phyloP scores from a whole-genome alignment of 2,329 filamentous ascomycete genomes.

The Neurospora sp. region DNA sequence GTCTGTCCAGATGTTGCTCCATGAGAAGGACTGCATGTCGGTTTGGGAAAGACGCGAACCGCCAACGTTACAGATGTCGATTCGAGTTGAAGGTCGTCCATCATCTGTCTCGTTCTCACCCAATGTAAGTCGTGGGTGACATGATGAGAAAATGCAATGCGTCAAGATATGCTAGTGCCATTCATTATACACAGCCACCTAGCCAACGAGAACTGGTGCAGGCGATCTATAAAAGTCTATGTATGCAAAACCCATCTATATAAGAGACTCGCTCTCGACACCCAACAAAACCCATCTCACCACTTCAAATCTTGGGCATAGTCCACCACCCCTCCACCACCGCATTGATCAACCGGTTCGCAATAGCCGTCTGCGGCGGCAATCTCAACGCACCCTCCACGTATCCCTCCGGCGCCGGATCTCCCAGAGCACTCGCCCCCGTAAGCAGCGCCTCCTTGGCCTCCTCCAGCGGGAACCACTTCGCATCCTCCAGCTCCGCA shows the following conservation, averaged over 20 bases:
- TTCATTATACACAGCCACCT: neutral
- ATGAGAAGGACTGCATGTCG: neutral
- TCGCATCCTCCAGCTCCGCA: constrained; percentile 80
- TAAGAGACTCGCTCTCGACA: neutral
- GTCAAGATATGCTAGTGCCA: neutral
- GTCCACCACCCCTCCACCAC: constrained; percentile 67
- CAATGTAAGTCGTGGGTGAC: neutral
- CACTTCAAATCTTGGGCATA: constrained; percentile 40
- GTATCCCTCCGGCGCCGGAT: constrained; percentile 54
- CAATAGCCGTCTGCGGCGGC: constrained; percentile 83
- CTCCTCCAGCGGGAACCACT: constrained; percentile 79
- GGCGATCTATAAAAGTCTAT: neutral
- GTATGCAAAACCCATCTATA: neutral
- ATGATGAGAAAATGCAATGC: neutral
- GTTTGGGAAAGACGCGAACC: neutral
- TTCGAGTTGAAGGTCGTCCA: neutral
- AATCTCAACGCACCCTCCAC: constrained; percentile 69
- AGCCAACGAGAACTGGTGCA: neutral
- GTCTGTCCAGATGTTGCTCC: neutral
- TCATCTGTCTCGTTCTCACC: neutral
- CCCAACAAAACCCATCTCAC: neutral
- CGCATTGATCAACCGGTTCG: constrained; percentile 74
- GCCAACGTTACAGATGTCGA: neutral
- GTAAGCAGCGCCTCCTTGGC: constrained; percentile 62
- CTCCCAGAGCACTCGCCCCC: constrained; percentile 59